These are phyloP conservation scores for Eucalyptus lansdowneana DNA, from an alignment of 345 rosid genomes.

Conservation along the genomic window DNA sequence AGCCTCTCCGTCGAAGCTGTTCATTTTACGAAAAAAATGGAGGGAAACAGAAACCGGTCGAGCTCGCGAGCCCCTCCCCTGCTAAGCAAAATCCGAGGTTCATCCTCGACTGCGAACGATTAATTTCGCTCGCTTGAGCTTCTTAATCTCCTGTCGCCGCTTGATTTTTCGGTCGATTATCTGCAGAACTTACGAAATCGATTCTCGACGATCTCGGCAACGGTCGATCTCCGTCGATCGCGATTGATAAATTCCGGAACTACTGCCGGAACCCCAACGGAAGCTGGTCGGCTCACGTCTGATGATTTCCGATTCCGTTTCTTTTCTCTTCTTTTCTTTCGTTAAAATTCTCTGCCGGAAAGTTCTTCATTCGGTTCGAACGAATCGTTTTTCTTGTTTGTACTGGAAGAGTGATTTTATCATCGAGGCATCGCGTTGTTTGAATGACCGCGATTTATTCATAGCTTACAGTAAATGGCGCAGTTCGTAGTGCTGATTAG, in stretches of 20 bases:
- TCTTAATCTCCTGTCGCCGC: neutral
- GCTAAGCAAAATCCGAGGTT: conserved; percentile 56
- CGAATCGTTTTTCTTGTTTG: neutral
- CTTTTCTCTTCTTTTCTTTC: neutral
- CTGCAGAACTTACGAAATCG: conserved; percentile 49
- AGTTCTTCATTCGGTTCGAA: neutral
- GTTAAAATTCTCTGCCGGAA: neutral
- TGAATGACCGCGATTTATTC: neutral
- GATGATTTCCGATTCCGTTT: neutral
- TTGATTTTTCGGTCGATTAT: neutral
- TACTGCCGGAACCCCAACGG: conserved; percentile 37
- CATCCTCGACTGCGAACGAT: neutral
- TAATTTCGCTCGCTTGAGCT: neutral
- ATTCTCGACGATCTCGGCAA: conserved; percentile 32
- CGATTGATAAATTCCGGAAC: conserved; percentile 44
- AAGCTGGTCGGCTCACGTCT: conserved; percentile 25
- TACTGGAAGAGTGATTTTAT: neutral
- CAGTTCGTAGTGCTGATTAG: neutral
- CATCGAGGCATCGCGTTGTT: neutral
- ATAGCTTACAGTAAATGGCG: neutral
- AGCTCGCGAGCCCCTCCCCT: conserved; percentile 7
- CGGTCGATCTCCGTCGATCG: conserved; percentile 36
- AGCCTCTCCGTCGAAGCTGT: neutral
- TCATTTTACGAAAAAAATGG: conserved; percentile 17
- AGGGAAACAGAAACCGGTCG: conserved; percentile 28